A percentile compares a stretch with the other conserved stretches of the same genome.
These are phyloP conservation scores for Suillus subaureus DNA, from an alignment of 768 basidiomycete species.

Conservation along the genomic window DNA sequence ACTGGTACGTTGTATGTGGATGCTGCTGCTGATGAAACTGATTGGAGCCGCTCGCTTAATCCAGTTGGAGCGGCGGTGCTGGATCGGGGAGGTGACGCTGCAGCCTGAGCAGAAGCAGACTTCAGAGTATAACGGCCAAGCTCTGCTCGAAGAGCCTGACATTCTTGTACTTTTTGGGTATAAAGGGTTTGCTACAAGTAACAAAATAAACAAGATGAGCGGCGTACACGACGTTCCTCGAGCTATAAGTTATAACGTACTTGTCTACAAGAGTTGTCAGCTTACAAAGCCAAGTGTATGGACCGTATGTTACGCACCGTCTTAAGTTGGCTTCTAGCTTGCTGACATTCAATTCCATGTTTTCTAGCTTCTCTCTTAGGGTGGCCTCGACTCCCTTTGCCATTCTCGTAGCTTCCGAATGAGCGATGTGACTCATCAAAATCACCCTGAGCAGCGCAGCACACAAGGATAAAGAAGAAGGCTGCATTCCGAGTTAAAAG, in stretches of 20 bases:
- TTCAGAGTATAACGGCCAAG: conserved; percentile 51
- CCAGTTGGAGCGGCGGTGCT: conserved; percentile 26
- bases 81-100: conserved; percentile 26
- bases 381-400: conserved; percentile 63
- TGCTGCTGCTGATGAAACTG: conserved; percentile 30
- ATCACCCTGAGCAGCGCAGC: conserved; percentile 80
- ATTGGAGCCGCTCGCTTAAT: conserved; percentile 30
- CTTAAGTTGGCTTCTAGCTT: conserved; percentile 71
- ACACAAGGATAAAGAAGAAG: conserved; percentile 70
- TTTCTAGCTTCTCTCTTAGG: conserved; percentile 67
- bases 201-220: conserved; percentile 20
- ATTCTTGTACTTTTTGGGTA: conserved; percentile 71
- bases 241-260: conserved; percentile 48
- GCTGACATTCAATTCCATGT: conserved; percentile 55
- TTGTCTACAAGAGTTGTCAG: conserved; percentile 49
- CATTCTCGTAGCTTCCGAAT: conserved; percentile 71
- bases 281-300: conserved; percentile 14
- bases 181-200: conserved; percentile 55
- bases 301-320: conserved; percentile 51
- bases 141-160: conserved; percentile 66
- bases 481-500: conserved; percentile 37
- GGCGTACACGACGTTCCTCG: conserved; percentile 11
- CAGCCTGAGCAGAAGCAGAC: conserved; percentile 22
- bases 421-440: conserved; percentile 78
- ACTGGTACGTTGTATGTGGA: conserved; percentile 36